Conservation (phyloP, 1,284 basidiomycete genomes). For the Athelia psychrophila region DNA sequence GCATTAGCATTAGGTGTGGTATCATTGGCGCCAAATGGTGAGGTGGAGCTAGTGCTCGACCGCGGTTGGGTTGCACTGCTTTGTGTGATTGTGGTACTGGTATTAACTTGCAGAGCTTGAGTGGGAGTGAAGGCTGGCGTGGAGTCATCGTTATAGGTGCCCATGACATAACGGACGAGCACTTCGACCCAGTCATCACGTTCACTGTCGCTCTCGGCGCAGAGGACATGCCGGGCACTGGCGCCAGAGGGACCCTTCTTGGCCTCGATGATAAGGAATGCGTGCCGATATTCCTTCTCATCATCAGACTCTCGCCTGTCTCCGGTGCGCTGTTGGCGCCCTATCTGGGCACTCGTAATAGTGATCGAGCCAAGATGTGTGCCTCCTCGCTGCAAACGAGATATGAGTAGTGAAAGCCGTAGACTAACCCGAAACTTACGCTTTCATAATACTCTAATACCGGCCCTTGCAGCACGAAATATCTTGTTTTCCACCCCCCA, state of each 20-base stretch:
- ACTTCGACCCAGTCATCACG: conserved; percentile 95
- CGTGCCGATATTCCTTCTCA: conserved; percentile 94
- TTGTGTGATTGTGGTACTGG: background rate
- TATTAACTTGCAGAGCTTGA: conserved; percentile 19
- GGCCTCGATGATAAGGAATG: conserved; percentile 93
- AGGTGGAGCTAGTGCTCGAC: conserved; percentile 54
- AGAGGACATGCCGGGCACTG: conserved; percentile 86
- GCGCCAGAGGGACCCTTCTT: conserved; percentile 70
- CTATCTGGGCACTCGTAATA: conserved; percentile 87
- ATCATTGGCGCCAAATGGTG: conserved; percentile 31
- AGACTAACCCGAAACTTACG: conserved; percentile 48
- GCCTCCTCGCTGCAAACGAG: conserved; percentile 72
- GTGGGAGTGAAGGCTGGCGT: conserved; percentile 17
- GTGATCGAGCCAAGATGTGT: conserved; percentile 86
- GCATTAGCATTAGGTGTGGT: conserved; percentile 28
- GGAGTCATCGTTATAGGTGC: conserved; percentile 67
- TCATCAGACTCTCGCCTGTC: conserved; percentile 50
- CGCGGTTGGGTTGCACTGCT: conserved; percentile 39
- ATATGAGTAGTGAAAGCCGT: conserved; percentile 12
- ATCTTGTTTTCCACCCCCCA: conserved; percentile 94
- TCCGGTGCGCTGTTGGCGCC: conserved; percentile 39
- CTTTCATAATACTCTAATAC: conserved; percentile 93
- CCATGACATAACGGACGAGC: conserved; percentile 81
- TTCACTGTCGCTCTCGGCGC: conserved; percentile 92
- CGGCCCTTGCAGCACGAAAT: conserved; percentile 87